Base-by-base conservation (phyloP, 23 red algal species). In the Gracilaria gracilis region DNA sequence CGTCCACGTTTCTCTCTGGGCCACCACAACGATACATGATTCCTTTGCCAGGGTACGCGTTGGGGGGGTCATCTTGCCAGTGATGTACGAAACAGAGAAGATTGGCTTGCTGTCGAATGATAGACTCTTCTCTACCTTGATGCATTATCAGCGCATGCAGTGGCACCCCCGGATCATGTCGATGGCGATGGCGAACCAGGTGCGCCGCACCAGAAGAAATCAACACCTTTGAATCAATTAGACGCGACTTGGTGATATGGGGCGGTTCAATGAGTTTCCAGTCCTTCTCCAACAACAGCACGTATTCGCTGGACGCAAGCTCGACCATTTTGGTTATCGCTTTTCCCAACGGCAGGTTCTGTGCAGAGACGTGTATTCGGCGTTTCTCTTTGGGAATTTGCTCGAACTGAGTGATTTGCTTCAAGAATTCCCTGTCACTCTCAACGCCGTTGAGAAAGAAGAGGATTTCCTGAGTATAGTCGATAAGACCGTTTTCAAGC, bases 271-370 rank as follows among this genome's bases (percentile, higher is more conserved):
- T 85, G 13, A 94, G 91, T 42, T 94, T 72, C 81, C 81, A 94
- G 57, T 94, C 91, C 40, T 94, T 94, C 27, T 94, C 91, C 80
- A 94, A n/a, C 4, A 94, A 39, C 33, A 94, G 74, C 9, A 94
- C 83, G 32, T 86, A 81, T 9, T 94, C 91, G 71, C 73, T 67
- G 2, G 49, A 62, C 3, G 91, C 82, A 13, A 94, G 57, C 14
- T 86, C 82, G 38, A 94, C 82, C 82, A 87, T 87, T 48, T 80
- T 81, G 66, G 47, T 67, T 19, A 94, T 94, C 9, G 91, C 91
- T 34, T 78, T 46, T 36, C 91, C 91, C 35, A 94, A 39, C 0
- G 83, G 81, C 70, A 87, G 16, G 61, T 94, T 94, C 80, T 84
- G 54, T 21, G 67, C 12, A 13, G 64, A 77, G 9, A 81, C 58